Conservation (phyloP, 176 grass and related monocot species). For the Oryza coarctata region DNA sequence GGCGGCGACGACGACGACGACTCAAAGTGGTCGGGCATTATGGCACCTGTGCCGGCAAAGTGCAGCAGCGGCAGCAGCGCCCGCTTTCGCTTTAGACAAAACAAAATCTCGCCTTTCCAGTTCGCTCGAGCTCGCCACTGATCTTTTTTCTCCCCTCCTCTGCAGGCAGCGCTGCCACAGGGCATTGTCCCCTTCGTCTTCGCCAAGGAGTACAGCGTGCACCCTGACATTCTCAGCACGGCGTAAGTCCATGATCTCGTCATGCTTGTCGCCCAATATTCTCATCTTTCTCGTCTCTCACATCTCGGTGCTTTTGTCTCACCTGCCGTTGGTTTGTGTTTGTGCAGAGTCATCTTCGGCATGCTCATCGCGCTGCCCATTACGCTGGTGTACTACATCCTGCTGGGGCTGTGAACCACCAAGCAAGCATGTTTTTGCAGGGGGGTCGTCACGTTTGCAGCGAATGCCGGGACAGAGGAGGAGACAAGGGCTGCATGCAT, state of each 20-base stretch:
- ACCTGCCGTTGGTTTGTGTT: constrained; percentile 4
- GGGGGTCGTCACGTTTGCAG: background rate
- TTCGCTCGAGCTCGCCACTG: background rate
- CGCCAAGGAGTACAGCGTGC: constrained; percentile 98
- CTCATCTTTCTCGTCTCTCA: background rate
- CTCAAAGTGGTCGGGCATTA: constrained; percentile 47
- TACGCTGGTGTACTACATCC: constrained; percentile 91
- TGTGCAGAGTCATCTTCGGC: constrained; percentile 86
- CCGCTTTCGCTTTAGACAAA: constrained; percentile 37
- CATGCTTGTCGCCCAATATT: background rate
- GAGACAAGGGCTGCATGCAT: constrained; percentile 27
- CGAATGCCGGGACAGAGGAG: constrained; percentile 33
- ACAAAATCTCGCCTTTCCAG: background rate
- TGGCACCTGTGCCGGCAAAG: constrained; percentile 43
- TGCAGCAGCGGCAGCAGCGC: constrained; percentile 3
- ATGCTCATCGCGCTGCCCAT: constrained; percentile 94
- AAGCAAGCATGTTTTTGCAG: background rate
- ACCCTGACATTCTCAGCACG: constrained; percentile 97
- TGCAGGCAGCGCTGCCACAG: constrained; percentile 85
- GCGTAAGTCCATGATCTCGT: constrained; percentile 53
- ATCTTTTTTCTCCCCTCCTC: background rate
- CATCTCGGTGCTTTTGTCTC: constrained; percentile 25
- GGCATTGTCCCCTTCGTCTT: constrained; percentile 98
- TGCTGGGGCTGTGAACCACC: constrained; percentile 59
- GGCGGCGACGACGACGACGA: background rate